Percentiles rank a stretch among this genome's conserved stretches.
These are phyloP conservation scores for Colletotrichum sp. DNA, from an alignment of 2,329 filamentous ascomycete genomes.

Conservation along the genomic window DNA sequence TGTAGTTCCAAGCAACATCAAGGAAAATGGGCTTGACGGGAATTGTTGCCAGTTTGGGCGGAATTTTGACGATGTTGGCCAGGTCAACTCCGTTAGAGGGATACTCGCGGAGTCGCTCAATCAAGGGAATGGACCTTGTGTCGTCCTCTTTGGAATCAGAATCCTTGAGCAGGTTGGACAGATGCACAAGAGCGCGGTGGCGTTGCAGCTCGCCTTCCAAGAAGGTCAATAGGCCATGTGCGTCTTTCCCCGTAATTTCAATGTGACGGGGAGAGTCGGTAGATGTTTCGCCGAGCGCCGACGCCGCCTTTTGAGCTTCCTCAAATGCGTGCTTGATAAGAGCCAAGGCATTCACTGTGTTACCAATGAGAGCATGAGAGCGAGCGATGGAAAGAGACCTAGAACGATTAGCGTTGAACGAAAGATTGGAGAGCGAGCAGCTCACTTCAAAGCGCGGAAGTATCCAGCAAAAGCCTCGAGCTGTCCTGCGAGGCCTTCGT, in stretches of 20 bases:
- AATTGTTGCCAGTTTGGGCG: constrained; percentile 80
- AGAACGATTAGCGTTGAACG: constrained; percentile 19
- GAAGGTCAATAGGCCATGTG: constrained; percentile 62
- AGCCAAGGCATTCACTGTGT: constrained; percentile 81
- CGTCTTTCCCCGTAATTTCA: constrained; percentile 65
- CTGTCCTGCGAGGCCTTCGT: constrained; percentile 76
- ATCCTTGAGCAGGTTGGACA: constrained; percentile 67
- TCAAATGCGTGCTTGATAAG: constrained; percentile 76
- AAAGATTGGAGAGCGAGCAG: constrained; percentile 1
- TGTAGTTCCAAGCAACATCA: constrained; percentile 97
- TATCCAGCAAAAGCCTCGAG: constrained; percentile 81
- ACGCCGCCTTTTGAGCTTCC: constrained; percentile 58
- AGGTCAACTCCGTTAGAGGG: constrained; percentile 75
- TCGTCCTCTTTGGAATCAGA: constrained; percentile 46
- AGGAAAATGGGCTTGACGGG: constrained; percentile 96
- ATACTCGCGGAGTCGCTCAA: constrained; percentile 79
- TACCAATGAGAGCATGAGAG: constrained; percentile 77
- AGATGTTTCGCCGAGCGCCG: constrained; percentile 42
- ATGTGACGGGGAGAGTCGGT: constrained; percentile 65
- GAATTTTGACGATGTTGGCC: constrained; percentile 82
- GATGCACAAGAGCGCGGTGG: constrained; percentile 83
- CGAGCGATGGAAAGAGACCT: constrained; percentile 85
- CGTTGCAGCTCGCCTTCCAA: constrained; percentile 78
- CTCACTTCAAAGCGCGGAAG: constrained; percentile 86
- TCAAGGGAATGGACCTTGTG: constrained; percentile 60